phyloP scores from a whole-genome alignment of 305 asterid genomes.

The Fraxinus paxiana region DNA sequence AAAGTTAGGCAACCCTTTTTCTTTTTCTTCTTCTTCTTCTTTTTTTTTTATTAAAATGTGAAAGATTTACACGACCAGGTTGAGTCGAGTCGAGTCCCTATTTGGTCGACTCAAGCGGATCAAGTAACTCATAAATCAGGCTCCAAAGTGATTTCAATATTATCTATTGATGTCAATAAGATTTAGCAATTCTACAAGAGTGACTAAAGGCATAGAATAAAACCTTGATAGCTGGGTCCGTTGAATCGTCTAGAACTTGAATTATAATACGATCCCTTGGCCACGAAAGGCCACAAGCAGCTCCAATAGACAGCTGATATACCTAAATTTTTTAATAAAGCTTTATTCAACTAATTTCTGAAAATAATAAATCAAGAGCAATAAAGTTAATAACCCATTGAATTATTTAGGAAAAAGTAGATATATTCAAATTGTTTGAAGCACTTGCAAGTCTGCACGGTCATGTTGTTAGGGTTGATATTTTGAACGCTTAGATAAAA shows the following conservation, averaged over 20 bases:
- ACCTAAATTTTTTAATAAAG: slow-evolving; percentile 21
- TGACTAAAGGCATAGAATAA: background rate
- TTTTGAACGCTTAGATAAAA: too few species aligned
- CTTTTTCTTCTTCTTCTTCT: too few species aligned
- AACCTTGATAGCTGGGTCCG: slow-evolving; percentile 37
- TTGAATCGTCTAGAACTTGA: slow-evolving; percentile 45
- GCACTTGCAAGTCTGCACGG: background rate
- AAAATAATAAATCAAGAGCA: background rate
- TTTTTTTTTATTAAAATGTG: background rate
- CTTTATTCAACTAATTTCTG: background rate
- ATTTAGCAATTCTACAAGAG: background rate
- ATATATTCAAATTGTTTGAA: background rate
- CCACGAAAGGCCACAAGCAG: slow-evolving; percentile 44
- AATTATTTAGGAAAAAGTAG: background rate
- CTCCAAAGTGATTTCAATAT: background rate
- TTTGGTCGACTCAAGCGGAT: background rate
- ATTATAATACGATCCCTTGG: slow-evolving; percentile 35
- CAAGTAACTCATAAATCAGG: background rate
- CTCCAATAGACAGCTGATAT: slow-evolving; percentile 39
- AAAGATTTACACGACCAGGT: background rate
- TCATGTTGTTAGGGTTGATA: background rate
- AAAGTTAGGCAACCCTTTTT: background rate
- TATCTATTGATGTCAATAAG: slow-evolving; percentile 20
- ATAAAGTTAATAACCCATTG: background rate
- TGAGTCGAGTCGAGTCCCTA: background rate